Percentiles rank a stretch among this genome's conserved stretches.
phyloP scores from a whole-genome alignment of 306 rosid genomes.

The Rosa multiflora region DNA sequence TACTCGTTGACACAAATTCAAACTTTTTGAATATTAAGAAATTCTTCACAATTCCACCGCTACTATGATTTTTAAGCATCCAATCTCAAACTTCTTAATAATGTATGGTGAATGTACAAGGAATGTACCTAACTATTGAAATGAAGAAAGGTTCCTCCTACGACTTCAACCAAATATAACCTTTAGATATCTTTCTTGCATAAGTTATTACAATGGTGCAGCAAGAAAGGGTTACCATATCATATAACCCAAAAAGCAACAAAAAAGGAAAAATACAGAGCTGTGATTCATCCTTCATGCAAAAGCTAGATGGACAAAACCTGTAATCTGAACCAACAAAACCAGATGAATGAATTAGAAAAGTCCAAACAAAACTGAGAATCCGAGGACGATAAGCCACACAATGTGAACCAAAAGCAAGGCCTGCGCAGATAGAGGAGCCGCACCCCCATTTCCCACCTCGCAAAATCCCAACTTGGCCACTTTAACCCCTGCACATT shows the following conservation, averaged over 20 bases:
- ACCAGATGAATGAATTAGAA: conserved; percentile 34
- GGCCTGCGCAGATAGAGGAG: conserved; percentile 80
- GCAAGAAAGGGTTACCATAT: not conserved
- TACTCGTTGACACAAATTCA: not conserved
- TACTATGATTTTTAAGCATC: not conserved
- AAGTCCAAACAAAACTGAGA: conserved; percentile 74
- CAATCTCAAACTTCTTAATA: not conserved
- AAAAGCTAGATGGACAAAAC: not conserved
- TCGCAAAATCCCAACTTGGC: conserved; percentile 74
- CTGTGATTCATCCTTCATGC: not conserved
- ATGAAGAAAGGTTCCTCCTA: not conserved
- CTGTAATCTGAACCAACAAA: not conserved
- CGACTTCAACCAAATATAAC: not conserved
- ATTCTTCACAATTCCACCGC: not conserved
- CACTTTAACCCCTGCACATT: conserved; percentile 63
- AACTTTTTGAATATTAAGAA: not conserved
- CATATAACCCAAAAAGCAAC: not conserved
- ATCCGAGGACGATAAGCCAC: conserved; percentile 76
- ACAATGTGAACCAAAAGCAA: conserved; percentile 80
- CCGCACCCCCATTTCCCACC: conserved; percentile 70
- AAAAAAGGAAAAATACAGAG: not conserved
- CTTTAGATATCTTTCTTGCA: not conserved
- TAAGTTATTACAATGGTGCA: not conserved
- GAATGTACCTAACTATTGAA: not conserved
- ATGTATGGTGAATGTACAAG: not conserved